These are phyloP conservation scores for Nadsonia commutata DNA, from an alignment of 1,139 yeast species.

Conservation along the genomic window DNA sequence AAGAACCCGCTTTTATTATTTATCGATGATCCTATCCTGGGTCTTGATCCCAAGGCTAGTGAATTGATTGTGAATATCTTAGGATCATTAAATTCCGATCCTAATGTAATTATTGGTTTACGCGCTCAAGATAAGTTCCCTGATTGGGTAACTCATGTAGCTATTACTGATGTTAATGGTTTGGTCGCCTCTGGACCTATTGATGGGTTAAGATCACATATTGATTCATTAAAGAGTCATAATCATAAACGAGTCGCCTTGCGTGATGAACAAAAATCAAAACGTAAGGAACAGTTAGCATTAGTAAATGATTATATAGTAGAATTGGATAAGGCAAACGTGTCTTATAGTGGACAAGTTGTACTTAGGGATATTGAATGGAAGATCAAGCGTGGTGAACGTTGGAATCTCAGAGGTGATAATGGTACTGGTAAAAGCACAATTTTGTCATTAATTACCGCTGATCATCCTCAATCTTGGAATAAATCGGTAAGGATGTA, in stretches of 20 bases:
- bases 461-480: constrained; percentile 98
- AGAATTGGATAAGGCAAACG: constrained; percentile 48
- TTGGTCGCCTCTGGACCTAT: constrained; percentile 35
- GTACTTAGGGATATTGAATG: constrained; percentile 50
- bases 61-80: constrained; percentile 41
- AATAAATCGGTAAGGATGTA: constrained; percentile 48
- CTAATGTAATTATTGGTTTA: constrained; percentile 53
- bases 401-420: constrained; percentile 80
- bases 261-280: constrained; percentile 1
- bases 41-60: constrained; percentile 69
- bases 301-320: constrained; percentile 26
- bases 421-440: constrained; percentile 95
- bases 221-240: constrained; percentile 19
- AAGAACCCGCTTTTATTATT: constrained; percentile 50
- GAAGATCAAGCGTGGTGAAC: constrained; percentile 55
- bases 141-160: constrained; percentile 61
- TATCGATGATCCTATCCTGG: constrained; percentile 85
- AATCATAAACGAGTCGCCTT: constrained; percentile 5
- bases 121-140: constrained; percentile 67
- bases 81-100: constrained; percentile 23
- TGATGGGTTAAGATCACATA: constrained; percentile 19
- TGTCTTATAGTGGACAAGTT: constrained; percentile 48
- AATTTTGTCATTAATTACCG: constrained; percentile 63
- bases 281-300: constrained; percentile 1
- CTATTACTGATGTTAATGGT: constrained; percentile 43